These are phyloP conservation scores for Exserohilum rostratum DNA, from an alignment of 2,329 filamentous ascomycete species.

Conservation along the genomic window DNA sequence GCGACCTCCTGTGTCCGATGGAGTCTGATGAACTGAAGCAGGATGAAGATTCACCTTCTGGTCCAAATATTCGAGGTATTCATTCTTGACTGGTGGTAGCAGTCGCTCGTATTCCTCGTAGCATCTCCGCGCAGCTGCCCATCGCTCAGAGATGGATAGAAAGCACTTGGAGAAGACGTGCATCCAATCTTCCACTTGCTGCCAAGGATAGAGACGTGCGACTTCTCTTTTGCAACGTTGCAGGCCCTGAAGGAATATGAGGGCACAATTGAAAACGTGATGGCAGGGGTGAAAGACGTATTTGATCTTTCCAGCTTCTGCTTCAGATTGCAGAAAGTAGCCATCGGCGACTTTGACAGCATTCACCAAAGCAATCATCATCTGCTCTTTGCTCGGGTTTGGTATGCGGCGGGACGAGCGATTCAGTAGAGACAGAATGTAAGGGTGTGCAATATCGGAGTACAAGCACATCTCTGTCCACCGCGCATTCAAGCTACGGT, in stretches of 20 bases:
- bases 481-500: conserved; percentile 31
- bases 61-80: conserved; percentile 41
- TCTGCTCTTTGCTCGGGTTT: conserved; percentile 34
- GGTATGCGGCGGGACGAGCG: conserved; percentile 37
- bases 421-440: conserved; percentile 39
- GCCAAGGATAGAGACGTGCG: conserved; percentile 32
- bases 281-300: conserved; percentile 49
- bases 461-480: conserved; percentile 47
- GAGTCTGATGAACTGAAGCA: conserved; percentile 10
- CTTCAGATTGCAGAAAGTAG: conserved; percentile 42
- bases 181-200: conserved; percentile 40
- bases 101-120: conserved; percentile 44
- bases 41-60: conserved; percentile 34
- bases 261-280: conserved; percentile 42
- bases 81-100: conserved; percentile 39
- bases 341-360: conserved; percentile 43
- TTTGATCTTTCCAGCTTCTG: conserved; percentile 44
- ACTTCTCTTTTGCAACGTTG: conserved; percentile 41
- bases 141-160: conserved; percentile 43
- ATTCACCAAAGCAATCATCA: conserved; percentile 36
- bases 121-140: conserved; percentile 42
- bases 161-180: conserved; percentile 41
- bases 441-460: conserved; percentile 41
- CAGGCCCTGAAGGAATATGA: conserved; percentile 41
- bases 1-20: conserved; percentile 12